Conservation (phyloP, 164 flowering plant species). For the Amborella trichopoda region DNA sequence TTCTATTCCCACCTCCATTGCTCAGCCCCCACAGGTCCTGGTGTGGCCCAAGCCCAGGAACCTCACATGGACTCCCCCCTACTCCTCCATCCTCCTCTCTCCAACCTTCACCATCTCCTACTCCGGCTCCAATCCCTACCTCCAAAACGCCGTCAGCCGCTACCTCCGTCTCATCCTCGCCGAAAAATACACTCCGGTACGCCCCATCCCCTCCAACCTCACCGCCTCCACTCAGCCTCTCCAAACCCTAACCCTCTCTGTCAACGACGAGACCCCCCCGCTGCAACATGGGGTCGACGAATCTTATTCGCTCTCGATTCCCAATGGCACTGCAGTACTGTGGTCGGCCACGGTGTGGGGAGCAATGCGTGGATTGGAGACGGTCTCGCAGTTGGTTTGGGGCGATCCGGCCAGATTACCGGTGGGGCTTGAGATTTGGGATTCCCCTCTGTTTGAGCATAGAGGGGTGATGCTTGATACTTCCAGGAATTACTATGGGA, state of each 20-base stretch:
- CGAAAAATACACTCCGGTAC: conserved; percentile 35
- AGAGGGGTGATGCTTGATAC: conserved; percentile 76
- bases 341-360: conserved; percentile 65
- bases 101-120: conserved; percentile 32
- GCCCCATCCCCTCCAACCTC: conserved; percentile 20
- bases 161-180: conserved; percentile 28
- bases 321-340: conserved; percentile 43
- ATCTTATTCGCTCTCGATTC: conserved; percentile 44
- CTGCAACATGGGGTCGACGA: conserved; percentile 54
- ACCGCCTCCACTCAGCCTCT: conserved; percentile 17
- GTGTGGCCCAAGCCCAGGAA: conserved; percentile 71
- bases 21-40: conserved; percentile 24
- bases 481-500: conserved; percentile 53
- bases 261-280: conserved; percentile 24
- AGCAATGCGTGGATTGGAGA: conserved; percentile 86
- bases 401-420: conserved; percentile 22
- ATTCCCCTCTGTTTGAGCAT: conserved; percentile 55
- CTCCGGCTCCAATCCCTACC: conserved; percentile 35
- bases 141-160: conserved; percentile 30
- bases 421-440: conserved; percentile 37
- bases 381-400: conserved; percentile 81
- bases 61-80: conserved; percentile 33
- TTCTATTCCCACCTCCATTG: too few relatives aligned
- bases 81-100: conserved; percentile 28
- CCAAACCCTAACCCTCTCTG: conserved; percentile 16